phyloP scores from a whole-genome alignment of 306 rosid species.

The Sindora glabra region DNA sequence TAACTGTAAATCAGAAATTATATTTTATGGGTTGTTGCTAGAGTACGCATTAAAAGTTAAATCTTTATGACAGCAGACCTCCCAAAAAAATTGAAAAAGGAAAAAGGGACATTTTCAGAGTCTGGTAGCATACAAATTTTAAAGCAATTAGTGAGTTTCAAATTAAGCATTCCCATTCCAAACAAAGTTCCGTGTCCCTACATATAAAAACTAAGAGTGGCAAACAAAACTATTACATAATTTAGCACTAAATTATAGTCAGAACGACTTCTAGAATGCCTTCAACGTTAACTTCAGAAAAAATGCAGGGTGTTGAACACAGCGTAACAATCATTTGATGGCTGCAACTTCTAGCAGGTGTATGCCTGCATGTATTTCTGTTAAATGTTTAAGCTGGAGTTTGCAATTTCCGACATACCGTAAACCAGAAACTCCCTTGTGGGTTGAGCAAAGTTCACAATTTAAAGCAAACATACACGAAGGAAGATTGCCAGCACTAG shows the following conservation, averaged over 20 bases:
- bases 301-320: neutral
- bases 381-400: neutral
- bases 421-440: neutral
- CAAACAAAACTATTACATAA: too few species aligned
- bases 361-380: neutral
- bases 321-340: neutral
- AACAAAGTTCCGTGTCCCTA: too few species aligned
- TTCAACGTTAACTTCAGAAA: neutral
- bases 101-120: too few species aligned
- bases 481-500: neutral
- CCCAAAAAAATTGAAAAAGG: too few species aligned
- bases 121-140: too few species aligned
- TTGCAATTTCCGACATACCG: neutral
- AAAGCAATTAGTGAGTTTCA: too few species aligned
- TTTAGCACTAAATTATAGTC: too few species aligned
- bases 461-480: slow-evolving; percentile 8
- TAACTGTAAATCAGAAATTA: too few species aligned
- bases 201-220: neutral
- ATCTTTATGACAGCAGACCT: too few species aligned
- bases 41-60: too few species aligned
- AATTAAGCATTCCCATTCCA: too few species aligned
- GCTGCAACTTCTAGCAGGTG: neutral
- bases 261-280: neutral
- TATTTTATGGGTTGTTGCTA: too few species aligned
- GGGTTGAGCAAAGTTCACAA: neutral